Evolutionary conservation across 805 yeast species (phyloP).

Genomic region (Metschnikowia arizonensis): DNA sequence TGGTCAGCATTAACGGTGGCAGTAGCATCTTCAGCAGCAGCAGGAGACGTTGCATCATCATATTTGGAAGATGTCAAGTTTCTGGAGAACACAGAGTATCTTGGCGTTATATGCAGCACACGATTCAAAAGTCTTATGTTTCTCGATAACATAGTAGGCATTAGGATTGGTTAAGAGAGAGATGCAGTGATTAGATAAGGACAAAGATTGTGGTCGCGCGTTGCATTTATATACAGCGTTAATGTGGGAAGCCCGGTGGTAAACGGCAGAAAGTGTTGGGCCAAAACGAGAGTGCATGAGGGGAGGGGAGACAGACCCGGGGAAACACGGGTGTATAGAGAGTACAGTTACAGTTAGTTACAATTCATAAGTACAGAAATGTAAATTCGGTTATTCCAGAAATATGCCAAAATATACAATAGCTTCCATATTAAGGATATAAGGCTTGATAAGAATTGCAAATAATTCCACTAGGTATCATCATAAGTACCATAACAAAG

Average conservation of each 20-base stretch:
- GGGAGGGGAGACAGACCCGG: neutral
- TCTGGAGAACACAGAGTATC: neutral
- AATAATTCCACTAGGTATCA: no score
- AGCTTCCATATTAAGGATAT: no score
- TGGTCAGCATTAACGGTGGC: constrained; percentile 65
- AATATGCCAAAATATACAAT: no score
- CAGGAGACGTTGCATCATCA: constrained; percentile 42
- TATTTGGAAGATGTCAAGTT: constrained; percentile 2
- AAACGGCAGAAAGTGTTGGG: constrained; percentile 3
- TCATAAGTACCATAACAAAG: no score
- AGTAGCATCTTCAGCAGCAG: constrained; percentile 69
- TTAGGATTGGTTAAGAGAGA: neutral
- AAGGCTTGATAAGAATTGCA: no score
- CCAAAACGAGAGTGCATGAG: neutral
- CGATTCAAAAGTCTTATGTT: constrained; percentile 1
- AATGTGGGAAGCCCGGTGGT: neutral
- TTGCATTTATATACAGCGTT: neutral
- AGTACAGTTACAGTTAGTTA: no score
- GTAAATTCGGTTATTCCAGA: no score
- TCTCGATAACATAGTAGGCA: neutral
- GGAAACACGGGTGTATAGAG: neutral
- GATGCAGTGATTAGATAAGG: neutral
- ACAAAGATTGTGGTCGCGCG: neutral
- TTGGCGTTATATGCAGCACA: neutral
- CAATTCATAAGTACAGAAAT: no score